Percentiles rank a stretch among this genome's conserved stretches.
phyloP scores from a whole-genome alignment of 345 rosid species.

The Angophora floribunda region DNA sequence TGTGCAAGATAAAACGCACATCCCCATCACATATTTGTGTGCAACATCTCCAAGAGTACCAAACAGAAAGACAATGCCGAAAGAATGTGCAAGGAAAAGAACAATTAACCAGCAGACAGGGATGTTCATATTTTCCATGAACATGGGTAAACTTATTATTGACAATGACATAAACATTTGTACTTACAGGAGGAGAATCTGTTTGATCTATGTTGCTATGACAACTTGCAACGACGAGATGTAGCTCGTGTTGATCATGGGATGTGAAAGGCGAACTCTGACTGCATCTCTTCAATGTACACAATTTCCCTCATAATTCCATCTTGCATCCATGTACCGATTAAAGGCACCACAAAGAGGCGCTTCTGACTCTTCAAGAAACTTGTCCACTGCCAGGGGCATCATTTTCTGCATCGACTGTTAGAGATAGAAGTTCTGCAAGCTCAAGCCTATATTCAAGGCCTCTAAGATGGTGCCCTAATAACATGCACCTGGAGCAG shows the following conservation, averaged over 20 bases:
- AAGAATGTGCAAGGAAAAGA: not conserved
- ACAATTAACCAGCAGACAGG: not conserved
- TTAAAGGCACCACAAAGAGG: not conserved
- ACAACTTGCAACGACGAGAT: not conserved
- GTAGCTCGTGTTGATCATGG: not conserved
- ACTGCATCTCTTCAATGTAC: not conserved
- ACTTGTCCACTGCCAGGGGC: conserved; percentile 15
- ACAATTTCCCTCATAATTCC: not conserved
- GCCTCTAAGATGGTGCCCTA: conserved; percentile 93
- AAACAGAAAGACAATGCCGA: not conserved
- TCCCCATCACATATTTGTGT: not conserved
- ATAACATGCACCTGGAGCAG: conserved; percentile 68
- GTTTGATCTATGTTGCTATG: not conserved
- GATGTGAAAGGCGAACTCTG: not conserved
- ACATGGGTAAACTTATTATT: not conserved
- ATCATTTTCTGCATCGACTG: conserved; percentile 30
- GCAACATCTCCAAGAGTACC: not conserved
- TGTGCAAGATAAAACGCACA: not conserved
- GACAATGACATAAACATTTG: not conserved
- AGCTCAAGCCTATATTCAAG: conserved; percentile 83
- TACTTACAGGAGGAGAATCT: not conserved
- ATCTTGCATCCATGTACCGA: not conserved
- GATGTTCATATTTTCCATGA: not conserved
- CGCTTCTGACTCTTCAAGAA: not conserved
- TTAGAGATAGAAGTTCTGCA: conserved; percentile 54